Base-by-base conservation (phyloP, 2,329 filamentous ascomycete species). In the Arthrocladium fulminans region DNA sequence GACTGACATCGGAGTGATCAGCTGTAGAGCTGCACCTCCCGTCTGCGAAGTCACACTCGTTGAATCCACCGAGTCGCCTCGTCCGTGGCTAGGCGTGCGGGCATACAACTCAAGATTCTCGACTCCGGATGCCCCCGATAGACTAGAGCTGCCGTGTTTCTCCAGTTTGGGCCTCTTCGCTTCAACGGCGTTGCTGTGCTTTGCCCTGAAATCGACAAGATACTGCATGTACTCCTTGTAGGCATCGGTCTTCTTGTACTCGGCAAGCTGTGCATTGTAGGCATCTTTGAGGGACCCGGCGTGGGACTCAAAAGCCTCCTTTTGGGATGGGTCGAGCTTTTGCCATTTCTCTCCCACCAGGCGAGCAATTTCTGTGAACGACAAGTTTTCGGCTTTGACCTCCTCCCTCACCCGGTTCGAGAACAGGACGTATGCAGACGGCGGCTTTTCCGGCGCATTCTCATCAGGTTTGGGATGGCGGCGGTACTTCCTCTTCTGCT, bases 321-420 rank as follows among this genome's bases (percentile, higher is more conserved):
- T 85, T 56, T 86, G 81, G 1, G 71, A 65, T 0, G 79, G 72
- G 1, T 77, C 72, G 7, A 90, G 67, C 45, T 79, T 81, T 61
- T 90, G 86, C 86, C 86, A 90, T 60, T 84, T 79, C 60, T 90
- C 85, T 5, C 86, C 86, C 1, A 89, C 86, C 1, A 88, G 69
- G 60, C 89, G 89, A 9, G 86, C 86, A 54, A 90, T 88, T 59
- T 89, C 85, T 1, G 85, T 88, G 58, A 92, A 92, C 1, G 82
- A 84, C 3, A 90, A 67, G 41, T 84, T 85, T 50, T 84, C 80
- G 2, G 81, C 84, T 61, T 86, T 88, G 20, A 90, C 67, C 19
- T 85, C 79, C 58, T 90, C 86, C 58, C 86, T 79, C 66, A 88
- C 51, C 34, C 55, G 86, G 59, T 90, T 90, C 0, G 86, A 89